Evolutionary conservation across 2,329 filamentous ascomycete genomes (phyloP).

Genomic region (Pestalotiopsis sp.): DNA sequence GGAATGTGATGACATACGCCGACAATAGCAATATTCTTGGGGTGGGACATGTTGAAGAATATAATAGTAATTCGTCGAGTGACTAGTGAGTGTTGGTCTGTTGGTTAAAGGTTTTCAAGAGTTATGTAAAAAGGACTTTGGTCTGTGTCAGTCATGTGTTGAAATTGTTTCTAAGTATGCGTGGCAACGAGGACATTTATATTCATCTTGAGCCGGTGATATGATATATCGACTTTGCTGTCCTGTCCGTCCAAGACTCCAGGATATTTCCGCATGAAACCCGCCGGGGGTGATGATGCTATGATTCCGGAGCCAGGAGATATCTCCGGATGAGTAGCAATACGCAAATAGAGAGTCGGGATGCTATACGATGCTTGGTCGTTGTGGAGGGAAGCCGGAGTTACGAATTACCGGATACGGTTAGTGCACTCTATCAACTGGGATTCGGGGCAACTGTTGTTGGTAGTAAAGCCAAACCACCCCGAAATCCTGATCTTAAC

Average conservation of each 20-base stretch:
- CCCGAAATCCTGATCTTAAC: background rate
- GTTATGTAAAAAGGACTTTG: too few relatives aligned
- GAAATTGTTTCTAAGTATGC: too few relatives aligned
- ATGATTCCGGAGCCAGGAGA: background rate
- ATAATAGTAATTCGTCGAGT: background rate
- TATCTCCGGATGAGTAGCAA: background rate
- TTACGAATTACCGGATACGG: background rate
- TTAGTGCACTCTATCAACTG: background rate
- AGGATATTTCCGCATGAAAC: background rate
- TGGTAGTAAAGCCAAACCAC: background rate
- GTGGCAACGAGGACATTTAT: background rate
- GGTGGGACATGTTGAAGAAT: conserved; percentile 14
- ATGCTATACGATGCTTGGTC: background rate
- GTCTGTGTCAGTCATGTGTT: too few relatives aligned
- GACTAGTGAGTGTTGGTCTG: too few relatives aligned
- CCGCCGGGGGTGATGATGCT: background rate
- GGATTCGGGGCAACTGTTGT: too few relatives aligned
- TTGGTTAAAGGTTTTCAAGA: background rate
- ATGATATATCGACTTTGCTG: background rate
- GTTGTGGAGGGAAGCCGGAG: background rate
- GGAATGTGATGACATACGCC: conserved; percentile 41
- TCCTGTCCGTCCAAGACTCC: background rate
- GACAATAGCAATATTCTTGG: conserved; percentile 50
- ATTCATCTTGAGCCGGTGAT: background rate
- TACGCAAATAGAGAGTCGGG: background rate